Evolutionary conservation across 163 green algal species (phyloP).

Genomic region (Scenedesmus sp.): DNA sequence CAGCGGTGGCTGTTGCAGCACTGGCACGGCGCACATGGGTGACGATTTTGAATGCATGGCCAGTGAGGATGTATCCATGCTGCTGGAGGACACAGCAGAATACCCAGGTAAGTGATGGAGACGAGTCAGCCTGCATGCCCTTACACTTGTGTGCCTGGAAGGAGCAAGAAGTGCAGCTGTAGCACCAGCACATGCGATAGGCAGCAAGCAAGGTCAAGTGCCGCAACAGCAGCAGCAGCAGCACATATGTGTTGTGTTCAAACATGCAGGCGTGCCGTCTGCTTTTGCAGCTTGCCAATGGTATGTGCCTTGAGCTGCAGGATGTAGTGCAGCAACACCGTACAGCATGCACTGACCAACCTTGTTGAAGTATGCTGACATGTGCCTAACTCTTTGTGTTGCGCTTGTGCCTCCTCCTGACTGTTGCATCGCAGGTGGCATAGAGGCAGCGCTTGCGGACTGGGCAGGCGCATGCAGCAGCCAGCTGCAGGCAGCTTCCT

Average conservation of each 20-base stretch:
- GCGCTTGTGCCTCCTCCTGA: no score
- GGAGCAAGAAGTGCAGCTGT: background rate
- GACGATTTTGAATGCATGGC: slow-evolving; percentile 29
- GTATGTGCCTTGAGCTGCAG: background rate
- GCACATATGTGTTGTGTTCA: background rate
- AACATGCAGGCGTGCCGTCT: background rate
- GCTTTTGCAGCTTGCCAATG: background rate
- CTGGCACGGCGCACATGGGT: background rate
- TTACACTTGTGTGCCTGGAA: background rate
- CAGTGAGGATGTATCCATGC: slow-evolving; percentile 26
- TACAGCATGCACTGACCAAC: background rate
- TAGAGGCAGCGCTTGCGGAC: slow-evolving; percentile 44
- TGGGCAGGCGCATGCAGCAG: slow-evolving; percentile 25
- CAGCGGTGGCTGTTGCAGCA: background rate
- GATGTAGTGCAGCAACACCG: background rate
- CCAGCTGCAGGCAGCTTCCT: background rate
- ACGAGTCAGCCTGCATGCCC: no score
- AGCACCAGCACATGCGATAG: background rate
- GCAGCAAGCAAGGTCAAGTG: background rate
- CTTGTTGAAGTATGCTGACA: background rate
- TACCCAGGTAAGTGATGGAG: slow-evolving; percentile 27
- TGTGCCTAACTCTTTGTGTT: no score
- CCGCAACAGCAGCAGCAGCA: background rate
- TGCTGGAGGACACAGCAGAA: slow-evolving; percentile 34
- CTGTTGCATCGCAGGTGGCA: slow-evolving; percentile 3